These are phyloP conservation scores for Volvox reticuliferus DNA, from an alignment of 139 green algal species.

Conservation along the genomic window DNA sequence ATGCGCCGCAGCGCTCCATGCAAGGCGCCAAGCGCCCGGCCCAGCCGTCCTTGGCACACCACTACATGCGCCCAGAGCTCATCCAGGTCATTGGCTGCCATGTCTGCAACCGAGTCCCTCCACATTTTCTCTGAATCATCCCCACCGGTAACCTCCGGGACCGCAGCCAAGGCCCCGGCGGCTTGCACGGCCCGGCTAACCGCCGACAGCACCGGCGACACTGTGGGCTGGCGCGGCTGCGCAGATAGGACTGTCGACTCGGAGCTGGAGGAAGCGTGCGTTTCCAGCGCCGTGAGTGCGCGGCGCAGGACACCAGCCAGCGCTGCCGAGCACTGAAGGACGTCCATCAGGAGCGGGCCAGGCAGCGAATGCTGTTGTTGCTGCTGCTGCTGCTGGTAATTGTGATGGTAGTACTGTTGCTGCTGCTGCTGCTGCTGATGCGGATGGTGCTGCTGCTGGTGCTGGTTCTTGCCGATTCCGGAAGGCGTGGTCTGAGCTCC, in stretches of 20 bases:
- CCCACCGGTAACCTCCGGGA: background rate
- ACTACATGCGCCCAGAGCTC: conserved; percentile 21
- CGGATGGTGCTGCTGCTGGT: background rate
- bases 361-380: background rate
- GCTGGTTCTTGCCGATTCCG: background rate
- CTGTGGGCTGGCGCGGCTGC: background rate
- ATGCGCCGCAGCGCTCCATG: background rate
- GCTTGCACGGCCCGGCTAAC: background rate
- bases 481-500: background rate
- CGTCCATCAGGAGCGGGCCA: background rate
- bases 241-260: background rate
- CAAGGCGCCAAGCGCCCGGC: conserved; percentile 2
- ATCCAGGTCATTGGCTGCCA: background rate
- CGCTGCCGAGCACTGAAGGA: background rate
- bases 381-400: too few species aligned
- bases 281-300: background rate
- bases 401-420: background rate
- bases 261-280: background rate
- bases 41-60: conserved; percentile 5
- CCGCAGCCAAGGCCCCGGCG: background rate
- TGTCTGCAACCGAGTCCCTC: background rate
- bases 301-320: background rate
- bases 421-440: background rate
- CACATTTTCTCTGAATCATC: background rate
- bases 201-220: background rate